Conservation (phyloP, 176 grass and related monocot genomes). For the Raddia guianensis region DNA sequence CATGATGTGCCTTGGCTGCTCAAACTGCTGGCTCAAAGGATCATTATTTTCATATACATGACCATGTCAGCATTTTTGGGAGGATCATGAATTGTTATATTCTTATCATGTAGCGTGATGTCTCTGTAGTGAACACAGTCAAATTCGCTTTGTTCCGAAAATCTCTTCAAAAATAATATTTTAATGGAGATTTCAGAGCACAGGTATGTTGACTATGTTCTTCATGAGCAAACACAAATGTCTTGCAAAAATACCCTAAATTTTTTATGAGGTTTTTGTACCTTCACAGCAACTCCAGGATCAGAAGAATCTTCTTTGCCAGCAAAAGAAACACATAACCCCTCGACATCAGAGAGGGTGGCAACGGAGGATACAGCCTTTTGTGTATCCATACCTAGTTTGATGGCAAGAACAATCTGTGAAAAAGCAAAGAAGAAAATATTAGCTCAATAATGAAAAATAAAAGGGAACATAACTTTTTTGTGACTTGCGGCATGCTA, state of each 20-base stretch:
- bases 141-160: background rate
- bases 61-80: background rate
- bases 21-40: background rate
- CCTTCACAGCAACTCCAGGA: conserved; percentile 81
- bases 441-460: conserved; percentile 24
- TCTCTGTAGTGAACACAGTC: background rate
- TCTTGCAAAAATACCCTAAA: conserved; percentile 1
- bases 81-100: background rate
- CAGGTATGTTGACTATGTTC: background rate
- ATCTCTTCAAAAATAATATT: conserved; percentile 1
- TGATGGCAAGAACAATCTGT: conserved; percentile 90
- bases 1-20: background rate
- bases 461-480: background rate
- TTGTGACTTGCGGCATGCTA: background rate
- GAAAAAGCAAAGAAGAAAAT: conserved; percentile 18
- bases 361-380: conserved; percentile 67
- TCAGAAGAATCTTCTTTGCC: conserved; percentile 74
- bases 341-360: conserved; percentile 89
- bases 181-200: background rate
- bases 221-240: background rate
- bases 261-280: conserved; percentile 18
- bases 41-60: background rate
- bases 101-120: background rate
- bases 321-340: conserved; percentile 73
- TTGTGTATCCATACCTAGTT: conserved; percentile 71